These are phyloP conservation scores for Porcisia deanei DNA, from an alignment of 208 protist genomes.

Conservation along the genomic window DNA sequence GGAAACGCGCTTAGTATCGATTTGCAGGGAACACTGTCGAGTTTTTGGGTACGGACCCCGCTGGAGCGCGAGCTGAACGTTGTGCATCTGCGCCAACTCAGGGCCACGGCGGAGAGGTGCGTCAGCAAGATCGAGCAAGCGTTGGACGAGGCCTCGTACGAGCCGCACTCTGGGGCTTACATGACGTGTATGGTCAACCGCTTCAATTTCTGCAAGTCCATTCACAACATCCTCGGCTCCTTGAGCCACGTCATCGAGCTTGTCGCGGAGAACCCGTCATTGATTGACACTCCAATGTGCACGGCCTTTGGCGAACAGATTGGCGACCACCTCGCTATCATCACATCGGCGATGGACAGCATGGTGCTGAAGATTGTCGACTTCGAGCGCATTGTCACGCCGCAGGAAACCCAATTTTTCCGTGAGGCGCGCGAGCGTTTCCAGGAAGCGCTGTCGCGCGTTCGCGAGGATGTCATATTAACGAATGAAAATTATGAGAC, in stretches of 20 bases:
- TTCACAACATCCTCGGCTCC: slow-evolving; percentile 80
- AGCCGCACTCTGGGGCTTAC: slow-evolving; percentile 79
- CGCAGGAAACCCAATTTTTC: slow-evolving; percentile 79
- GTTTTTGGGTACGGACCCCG: slow-evolving; percentile 79
- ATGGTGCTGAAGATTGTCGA: slow-evolving; percentile 92
- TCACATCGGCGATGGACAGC: slow-evolving; percentile 87
- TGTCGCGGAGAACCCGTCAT: slow-evolving; percentile 58
- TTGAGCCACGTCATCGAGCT: slow-evolving; percentile 86
- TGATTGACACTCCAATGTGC: slow-evolving; percentile 83
- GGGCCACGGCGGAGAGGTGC: slow-evolving; percentile 69
- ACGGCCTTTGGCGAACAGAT: slow-evolving; percentile 70
- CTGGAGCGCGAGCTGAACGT: slow-evolving; percentile 88
- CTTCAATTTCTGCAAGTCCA: slow-evolving; percentile 71
- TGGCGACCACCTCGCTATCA: slow-evolving; percentile 71
- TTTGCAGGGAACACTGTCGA: slow-evolving; percentile 80
- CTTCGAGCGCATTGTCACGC: slow-evolving; percentile 64
- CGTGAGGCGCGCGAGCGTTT: slow-evolving; percentile 75
- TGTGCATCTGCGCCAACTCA: slow-evolving; percentile 83
- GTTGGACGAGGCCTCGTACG: slow-evolving; percentile 75
- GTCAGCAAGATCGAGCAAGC: slow-evolving; percentile 63
- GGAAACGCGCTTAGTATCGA: slow-evolving; percentile 86
- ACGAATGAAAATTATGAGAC: slow-evolving; percentile 92
- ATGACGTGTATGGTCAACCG: slow-evolving; percentile 59
- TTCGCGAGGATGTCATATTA: slow-evolving; percentile 88
- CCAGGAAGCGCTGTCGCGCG: slow-evolving; percentile 80